These are phyloP conservation scores for Colletotrichum incanum DNA, from an alignment of 2,329 filamentous ascomycete species.

Conservation along the genomic window DNA sequence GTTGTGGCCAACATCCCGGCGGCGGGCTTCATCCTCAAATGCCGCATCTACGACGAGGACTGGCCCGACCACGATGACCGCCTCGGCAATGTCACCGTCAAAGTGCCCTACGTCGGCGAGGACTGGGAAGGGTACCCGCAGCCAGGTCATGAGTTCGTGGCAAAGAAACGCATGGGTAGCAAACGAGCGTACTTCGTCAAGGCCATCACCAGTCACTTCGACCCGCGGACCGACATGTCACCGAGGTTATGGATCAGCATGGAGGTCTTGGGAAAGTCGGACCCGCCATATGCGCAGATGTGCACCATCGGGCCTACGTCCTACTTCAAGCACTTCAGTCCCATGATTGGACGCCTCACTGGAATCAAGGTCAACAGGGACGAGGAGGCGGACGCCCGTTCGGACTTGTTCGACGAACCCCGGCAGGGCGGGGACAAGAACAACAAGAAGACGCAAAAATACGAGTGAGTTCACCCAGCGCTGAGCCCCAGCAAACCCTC, in stretches of 20 bases:
- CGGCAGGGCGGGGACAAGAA: slow-evolving; percentile 56
- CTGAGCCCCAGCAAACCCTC: background rate
- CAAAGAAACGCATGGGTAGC: slow-evolving; percentile 89
- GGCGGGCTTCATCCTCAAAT: slow-evolving; percentile 87
- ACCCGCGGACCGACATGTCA: slow-evolving; percentile 75
- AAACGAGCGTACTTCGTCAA: slow-evolving; percentile 88
- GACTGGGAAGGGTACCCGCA: slow-evolving; percentile 79
- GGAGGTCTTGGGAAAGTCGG: slow-evolving; percentile 82
- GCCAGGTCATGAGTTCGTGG: slow-evolving; percentile 71
- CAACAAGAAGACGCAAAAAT: slow-evolving; percentile 74
- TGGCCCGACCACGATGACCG: slow-evolving; percentile 88
- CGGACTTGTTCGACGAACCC: slow-evolving; percentile 44
- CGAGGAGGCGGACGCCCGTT: slow-evolving; percentile 62
- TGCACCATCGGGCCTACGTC: slow-evolving; percentile 85
- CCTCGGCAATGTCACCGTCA: slow-evolving; percentile 86
- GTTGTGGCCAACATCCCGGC: slow-evolving; percentile 88
- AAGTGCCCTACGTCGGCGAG: slow-evolving; percentile 72
- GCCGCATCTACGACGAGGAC: slow-evolving; percentile 92
- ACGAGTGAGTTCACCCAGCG: slow-evolving; percentile 75
- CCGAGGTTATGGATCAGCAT: slow-evolving; percentile 82
- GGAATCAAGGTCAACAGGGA: slow-evolving; percentile 79
- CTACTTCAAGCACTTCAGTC: slow-evolving; percentile 90
- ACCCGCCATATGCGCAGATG: slow-evolving; percentile 76
- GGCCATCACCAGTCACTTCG: slow-evolving; percentile 75
- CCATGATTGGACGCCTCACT: slow-evolving; percentile 86